Evolutionary conservation across 2,329 filamentous ascomycete genomes (phyloP), one percentile per base, ranked within the genome.

Genomic region (Microsporum canis): DNA sequence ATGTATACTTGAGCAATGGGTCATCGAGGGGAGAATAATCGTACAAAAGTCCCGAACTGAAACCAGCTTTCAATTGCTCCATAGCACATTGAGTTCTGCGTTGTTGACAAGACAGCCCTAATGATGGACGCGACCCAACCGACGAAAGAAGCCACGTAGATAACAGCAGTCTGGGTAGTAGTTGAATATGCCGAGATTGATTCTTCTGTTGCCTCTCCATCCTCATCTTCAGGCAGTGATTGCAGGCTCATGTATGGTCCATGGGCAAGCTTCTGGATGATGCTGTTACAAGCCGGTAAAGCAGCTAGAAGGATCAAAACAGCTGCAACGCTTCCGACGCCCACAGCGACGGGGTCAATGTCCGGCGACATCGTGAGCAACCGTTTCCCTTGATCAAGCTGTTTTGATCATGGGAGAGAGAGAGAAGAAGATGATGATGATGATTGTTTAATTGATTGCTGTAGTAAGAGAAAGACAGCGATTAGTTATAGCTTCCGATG

Each of bases 191-290:
- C 29, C 12, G 33, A 47, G n/a, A 47, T 33, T 10, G 57, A 59
- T 34, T 59, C 39, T 10, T 47, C 57, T 12, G 57, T 59, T 12
- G 57, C 38, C 4, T 34, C 43, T 47, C 57, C 57, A 59, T 59
- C 57, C 57, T 59, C 23, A 29, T 59, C 57, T 47, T 59, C 57
- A 1, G 55, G 34, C 6, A 39, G 34, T 5, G 36, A 41, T 6
- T 43, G 34, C 34, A 41, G 31, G 36, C 27, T 31, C 2, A 17
- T 43, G 14, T 57, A 57, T 29, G 55, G 29, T 8, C 39, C 39
- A 43, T 41, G 55, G 23, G 10, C 12, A 31, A 43, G n/a, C 36
- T 57, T 57, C 27, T 57, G 55, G 36, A 33, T 17, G 55, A 43
- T 57, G 55, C 34, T 39, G 29, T 57, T 41, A 17, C 31, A 17